Evolutionary conservation across 2,329 filamentous ascomycete species (phyloP).

Genomic region (Ophiocordyceps robertsii): DNA sequence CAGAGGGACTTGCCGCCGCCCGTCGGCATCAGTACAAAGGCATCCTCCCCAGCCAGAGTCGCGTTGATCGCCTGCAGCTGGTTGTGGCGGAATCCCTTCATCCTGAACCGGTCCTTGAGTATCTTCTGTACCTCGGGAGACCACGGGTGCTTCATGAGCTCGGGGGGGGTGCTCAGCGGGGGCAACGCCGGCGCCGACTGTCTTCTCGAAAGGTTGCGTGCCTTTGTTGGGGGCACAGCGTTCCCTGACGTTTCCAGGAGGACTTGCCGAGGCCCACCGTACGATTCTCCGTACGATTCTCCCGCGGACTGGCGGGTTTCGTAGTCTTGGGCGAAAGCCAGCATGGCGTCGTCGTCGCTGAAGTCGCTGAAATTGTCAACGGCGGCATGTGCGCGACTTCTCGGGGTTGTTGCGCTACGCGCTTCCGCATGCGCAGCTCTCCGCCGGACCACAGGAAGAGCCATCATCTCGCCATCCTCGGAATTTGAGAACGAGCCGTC

Average conservation of each 20-base stretch:
- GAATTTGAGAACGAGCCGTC: constrained; percentile 16
- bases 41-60: constrained; percentile 74
- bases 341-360: constrained; percentile 36
- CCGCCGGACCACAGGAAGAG: constrained; percentile 3
- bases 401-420: constrained; percentile 1
- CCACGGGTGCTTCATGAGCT: constrained; percentile 61
- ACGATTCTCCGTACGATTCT: constrained; percentile 1
- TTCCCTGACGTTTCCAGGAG: constrained; percentile 39
- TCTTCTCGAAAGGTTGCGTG: constrained; percentile 18
- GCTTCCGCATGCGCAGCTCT: constrained; percentile 3
- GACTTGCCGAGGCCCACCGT: constrained; percentile 18
- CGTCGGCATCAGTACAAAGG: constrained; percentile 95
- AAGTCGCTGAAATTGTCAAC: constrained; percentile 30
- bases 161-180: constrained; percentile 27
- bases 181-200: constrained; percentile 11
- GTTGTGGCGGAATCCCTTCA: constrained; percentile 78
- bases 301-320: constrained; percentile 25
- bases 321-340: constrained; percentile 36
- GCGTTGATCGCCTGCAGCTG: constrained; percentile 95
- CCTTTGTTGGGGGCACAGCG: constrained; percentile 15
- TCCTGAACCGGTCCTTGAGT: constrained; percentile 71
- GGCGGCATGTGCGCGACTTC: constrained; percentile 7
- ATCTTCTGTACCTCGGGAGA: constrained; percentile 70
- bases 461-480: constrained; percentile 12
- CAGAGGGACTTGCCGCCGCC: constrained; percentile 94